phyloP scores from a whole-genome alignment of 768 basidiomycete species.

The Mrakia blollopis region DNA sequence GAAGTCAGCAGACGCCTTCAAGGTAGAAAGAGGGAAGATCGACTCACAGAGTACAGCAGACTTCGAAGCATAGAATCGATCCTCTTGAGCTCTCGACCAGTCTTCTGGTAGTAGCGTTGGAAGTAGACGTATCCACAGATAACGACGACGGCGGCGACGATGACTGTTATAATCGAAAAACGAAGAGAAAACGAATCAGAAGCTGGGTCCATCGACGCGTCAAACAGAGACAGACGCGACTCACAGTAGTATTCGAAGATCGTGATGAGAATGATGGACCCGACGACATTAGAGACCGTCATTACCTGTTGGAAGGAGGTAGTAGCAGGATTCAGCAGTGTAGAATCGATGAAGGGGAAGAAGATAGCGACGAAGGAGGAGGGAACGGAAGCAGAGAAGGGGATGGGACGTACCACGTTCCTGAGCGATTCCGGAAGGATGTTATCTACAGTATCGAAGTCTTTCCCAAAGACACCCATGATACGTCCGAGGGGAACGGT shows the following conservation, averaged over 20 bases:
- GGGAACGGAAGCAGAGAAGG: no score
- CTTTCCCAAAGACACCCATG: conserved; percentile 39
- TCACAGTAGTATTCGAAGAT: conserved; percentile 14
- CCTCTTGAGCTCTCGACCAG: conserved; percentile 74
- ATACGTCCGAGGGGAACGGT: conserved; percentile 46
- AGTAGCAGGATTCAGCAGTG: no score
- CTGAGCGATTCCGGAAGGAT: conserved; percentile 51
- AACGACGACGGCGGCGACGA: conserved; percentile 51
- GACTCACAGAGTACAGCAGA: conserved; percentile 53
- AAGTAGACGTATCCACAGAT: conserved; percentile 36
- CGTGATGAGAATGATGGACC: conserved; percentile 36
- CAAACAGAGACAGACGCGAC: not conserved
- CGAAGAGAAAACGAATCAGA: not conserved
- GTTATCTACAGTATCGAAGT: conserved; percentile 40
- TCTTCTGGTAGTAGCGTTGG: conserved; percentile 41
- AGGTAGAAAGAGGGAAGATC: not conserved
- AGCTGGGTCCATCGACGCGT: not conserved
- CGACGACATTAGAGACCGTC: conserved; percentile 49
- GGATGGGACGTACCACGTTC: conserved; percentile 51
- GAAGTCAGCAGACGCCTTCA: not conserved
- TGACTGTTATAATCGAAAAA: not conserved
- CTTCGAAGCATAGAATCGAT: conserved; percentile 66
- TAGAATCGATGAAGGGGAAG: no score
- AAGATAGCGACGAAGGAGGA: no score
- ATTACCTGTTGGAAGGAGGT: conserved; percentile 36